These are phyloP conservation scores for Huntiella abstrusa DNA, from an alignment of 2,329 filamentous ascomycete species.

Conservation along the genomic window DNA sequence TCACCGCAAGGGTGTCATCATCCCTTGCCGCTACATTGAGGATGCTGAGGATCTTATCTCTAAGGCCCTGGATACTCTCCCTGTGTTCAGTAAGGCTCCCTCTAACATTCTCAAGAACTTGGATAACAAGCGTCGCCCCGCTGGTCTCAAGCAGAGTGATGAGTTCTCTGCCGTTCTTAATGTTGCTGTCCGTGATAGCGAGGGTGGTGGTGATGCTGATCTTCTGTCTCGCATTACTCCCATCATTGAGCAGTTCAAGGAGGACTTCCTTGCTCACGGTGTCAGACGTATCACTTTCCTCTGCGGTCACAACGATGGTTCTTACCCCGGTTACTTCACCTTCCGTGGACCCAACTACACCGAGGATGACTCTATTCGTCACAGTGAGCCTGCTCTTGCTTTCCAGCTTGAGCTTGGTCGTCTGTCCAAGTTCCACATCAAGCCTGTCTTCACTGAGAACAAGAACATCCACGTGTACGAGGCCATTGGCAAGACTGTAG, in stretches of 20 bases:
- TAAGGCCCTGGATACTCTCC: slow-evolving; percentile 71
- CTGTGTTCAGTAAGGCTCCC: slow-evolving; percentile 35
- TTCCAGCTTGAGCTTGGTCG: slow-evolving; percentile 96
- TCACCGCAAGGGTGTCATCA: slow-evolving; percentile 77
- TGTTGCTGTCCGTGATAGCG: slow-evolving; percentile 74
- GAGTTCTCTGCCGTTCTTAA: slow-evolving; percentile 73
- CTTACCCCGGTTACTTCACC: slow-evolving; percentile 93
- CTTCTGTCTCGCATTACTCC: slow-evolving; percentile 55
- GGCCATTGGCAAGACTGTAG: slow-evolving; percentile 81
- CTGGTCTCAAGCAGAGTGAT: slow-evolving; percentile 41
- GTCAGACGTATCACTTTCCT: slow-evolving; percentile 91
- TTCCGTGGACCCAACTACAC: slow-evolving; percentile 83
- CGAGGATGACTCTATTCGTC: slow-evolving; percentile 90
- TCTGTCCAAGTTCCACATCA: slow-evolving; percentile 92
- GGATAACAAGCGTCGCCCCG: slow-evolving; percentile 49
- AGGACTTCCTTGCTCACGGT: slow-evolving; percentile 61
- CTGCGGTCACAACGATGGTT: slow-evolving; percentile 82
- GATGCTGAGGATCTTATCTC: slow-evolving; percentile 75
- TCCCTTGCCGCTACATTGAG: slow-evolving; percentile 83
- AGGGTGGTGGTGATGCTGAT: slow-evolving; percentile 66
- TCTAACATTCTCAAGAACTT: slow-evolving; percentile 44
- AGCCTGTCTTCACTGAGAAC: slow-evolving; percentile 97
- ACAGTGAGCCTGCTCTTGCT: slow-evolving; percentile 86
- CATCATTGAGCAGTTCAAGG: slow-evolving; percentile 63
- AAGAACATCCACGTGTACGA: slow-evolving; percentile 98